Evolutionary conservation across 2,329 filamentous ascomycete genomes (phyloP).

Genomic region (Ophiobolus disseminans): DNA sequence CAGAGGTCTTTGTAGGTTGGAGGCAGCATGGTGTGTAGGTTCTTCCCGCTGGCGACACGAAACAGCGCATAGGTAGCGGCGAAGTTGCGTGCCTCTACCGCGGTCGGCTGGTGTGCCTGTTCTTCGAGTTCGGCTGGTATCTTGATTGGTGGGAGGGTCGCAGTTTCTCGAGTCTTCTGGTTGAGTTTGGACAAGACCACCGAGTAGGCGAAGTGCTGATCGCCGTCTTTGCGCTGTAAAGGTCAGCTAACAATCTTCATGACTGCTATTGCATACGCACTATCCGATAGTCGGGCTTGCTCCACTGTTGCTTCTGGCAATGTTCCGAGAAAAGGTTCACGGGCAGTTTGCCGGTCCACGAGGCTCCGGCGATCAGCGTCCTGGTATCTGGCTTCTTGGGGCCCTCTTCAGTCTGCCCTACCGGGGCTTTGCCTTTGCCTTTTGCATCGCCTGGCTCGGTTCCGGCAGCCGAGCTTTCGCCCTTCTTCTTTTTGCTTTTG

Average conservation of each 20-base stretch:
- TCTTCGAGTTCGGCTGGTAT: constrained; percentile 79
- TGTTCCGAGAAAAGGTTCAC: constrained; percentile 93
- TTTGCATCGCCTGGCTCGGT: constrained; percentile 27
- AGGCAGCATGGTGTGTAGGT: constrained; percentile 91
- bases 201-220: constrained; percentile 75
- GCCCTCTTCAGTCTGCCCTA: constrained; percentile 43
- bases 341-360: constrained; percentile 96
- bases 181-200: constrained; percentile 79
- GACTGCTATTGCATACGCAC: constrained; percentile 48
- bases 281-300: constrained; percentile 89
- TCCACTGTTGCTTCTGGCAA: constrained; percentile 96
- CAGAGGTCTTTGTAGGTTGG: constrained; percentile 88
- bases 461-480: constrained; percentile 21
- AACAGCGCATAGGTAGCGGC: constrained; percentile 92
- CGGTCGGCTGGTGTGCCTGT: constrained; percentile 75
- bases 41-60: constrained; percentile 92
- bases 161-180: constrained; percentile 80
- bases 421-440: constrained; percentile 42
- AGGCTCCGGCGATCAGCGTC: constrained; percentile 90
- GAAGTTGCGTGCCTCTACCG: constrained; percentile 90
- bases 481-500: constrained; percentile 52
- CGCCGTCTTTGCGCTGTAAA: constrained; percentile 69
- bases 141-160: constrained; percentile 79
- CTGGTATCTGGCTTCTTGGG: constrained; percentile 68
- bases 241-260: constrained; percentile 11